Evolutionary conservation across 257 asterid genomes (phyloP).

Genomic region (Solanum medicagineum): DNA sequence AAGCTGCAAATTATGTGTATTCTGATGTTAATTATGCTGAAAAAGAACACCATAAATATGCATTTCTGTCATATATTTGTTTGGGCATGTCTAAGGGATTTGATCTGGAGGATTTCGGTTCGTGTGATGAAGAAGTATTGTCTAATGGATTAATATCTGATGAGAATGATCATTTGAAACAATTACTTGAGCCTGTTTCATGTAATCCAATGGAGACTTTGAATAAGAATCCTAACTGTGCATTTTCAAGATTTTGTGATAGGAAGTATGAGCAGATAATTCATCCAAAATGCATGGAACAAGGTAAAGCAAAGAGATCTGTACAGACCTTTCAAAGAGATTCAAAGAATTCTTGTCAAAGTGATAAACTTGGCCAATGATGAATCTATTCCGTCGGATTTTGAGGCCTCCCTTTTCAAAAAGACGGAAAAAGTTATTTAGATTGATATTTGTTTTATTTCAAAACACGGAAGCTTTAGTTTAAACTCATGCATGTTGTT

Average conservation of each 20-base stretch:
- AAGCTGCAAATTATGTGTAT: constrained; percentile 54
- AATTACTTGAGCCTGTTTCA: constrained; percentile 59
- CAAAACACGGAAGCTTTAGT: too few species aligned
- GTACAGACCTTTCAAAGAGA: neutral
- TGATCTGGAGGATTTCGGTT: constrained; percentile 52
- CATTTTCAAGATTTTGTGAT: constrained; percentile 69
- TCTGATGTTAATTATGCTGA: constrained; percentile 40
- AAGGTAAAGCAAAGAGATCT: constrained; percentile 1
- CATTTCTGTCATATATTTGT: constrained; percentile 57
- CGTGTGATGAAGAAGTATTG: constrained; percentile 9
- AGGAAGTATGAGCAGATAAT: constrained; percentile 71
- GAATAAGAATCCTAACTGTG: constrained; percentile 53
- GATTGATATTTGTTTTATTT: too few species aligned
- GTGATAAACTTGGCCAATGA: too few species aligned
- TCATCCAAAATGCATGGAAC: constrained; percentile 46
- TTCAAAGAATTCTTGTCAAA: neutral
- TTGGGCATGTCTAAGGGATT: constrained; percentile 72
- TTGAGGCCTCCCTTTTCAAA: too few species aligned
- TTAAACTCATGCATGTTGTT: too few species aligned
- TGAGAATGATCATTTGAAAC: constrained; percentile 29
- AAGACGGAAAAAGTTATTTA: too few species aligned
- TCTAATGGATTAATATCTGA: constrained; percentile 13
- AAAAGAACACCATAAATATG: constrained; percentile 58
- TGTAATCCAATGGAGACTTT: constrained; percentile 70
- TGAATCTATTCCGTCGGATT: too few species aligned